phyloP scores from a whole-genome alignment of 768 basidiomycete genomes.

The Podaxis sp. region DNA sequence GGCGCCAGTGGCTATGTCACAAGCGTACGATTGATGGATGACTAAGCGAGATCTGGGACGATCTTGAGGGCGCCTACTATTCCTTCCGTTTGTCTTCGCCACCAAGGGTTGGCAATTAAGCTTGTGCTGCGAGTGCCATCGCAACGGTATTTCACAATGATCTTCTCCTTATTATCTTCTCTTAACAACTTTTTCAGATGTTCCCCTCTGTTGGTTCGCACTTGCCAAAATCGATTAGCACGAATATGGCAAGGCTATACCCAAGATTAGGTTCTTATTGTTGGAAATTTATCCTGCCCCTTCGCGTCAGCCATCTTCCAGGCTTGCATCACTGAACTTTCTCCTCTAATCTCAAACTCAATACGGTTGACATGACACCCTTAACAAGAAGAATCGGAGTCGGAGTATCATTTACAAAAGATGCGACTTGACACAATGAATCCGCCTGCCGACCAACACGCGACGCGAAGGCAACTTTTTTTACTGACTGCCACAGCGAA shows the following conservation, averaged over 20 bases:
- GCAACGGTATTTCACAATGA: constrained; percentile 38
- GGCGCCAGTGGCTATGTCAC: constrained; percentile 14
- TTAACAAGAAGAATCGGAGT: constrained; percentile 38
- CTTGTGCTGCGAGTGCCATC: constrained; percentile 24
- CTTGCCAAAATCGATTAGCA: constrained; percentile 35
- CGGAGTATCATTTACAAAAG: constrained; percentile 48
- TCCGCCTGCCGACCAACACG: constrained; percentile 47
- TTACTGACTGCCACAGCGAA: constrained; percentile 32
- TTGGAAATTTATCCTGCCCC: constrained; percentile 37
- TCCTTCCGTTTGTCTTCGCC: neutral
- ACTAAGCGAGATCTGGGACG: constrained; percentile 17
- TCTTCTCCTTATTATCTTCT: constrained; percentile 34
- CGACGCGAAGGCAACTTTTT: constrained; percentile 16
- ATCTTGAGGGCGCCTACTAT: neutral
- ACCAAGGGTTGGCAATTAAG: constrained; percentile 9
- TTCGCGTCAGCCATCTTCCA: constrained; percentile 32
- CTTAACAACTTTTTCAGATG: constrained; percentile 20
- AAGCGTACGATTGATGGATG: constrained; percentile 4
- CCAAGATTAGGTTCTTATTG: constrained; percentile 52
- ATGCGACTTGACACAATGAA: constrained; percentile 44
- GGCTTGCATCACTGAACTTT: constrained; percentile 38
- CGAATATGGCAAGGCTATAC: constrained; percentile 40
- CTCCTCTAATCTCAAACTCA: constrained; percentile 36
- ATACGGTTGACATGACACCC: constrained; percentile 58
- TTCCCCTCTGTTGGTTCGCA: constrained; percentile 35